These are phyloP conservation scores for Dactylis glomerata DNA, from an alignment of 176 grass and related monocot species.

Conservation along the genomic window DNA sequence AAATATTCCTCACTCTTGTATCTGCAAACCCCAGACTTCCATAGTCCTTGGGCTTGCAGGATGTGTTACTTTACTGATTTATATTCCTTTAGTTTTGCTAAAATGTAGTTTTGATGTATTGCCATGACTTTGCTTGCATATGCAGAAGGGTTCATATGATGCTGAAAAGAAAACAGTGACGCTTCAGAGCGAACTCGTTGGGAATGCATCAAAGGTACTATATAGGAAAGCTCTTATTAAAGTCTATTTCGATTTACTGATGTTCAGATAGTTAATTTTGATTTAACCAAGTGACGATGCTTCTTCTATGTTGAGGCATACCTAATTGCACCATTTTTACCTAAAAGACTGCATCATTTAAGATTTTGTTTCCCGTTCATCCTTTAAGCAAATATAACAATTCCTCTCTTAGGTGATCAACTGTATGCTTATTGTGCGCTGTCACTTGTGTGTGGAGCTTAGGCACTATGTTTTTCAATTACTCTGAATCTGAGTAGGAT, in stretches of 20 bases:
- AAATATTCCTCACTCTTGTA: background rate
- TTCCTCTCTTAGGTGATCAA: background rate
- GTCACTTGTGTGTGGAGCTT: background rate
- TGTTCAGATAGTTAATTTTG: background rate
- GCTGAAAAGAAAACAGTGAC: conserved; percentile 55
- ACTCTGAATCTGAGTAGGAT: background rate
- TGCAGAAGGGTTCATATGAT: conserved; percentile 79
- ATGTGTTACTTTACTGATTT: background rate
- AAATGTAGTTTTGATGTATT: background rate
- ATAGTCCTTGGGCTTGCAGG: background rate
- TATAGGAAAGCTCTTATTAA: background rate
- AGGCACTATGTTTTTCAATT: background rate
- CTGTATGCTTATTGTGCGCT: background rate
- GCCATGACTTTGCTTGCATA: conserved; percentile 5
- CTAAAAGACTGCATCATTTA: background rate
- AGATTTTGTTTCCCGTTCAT: background rate
- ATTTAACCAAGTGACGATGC: background rate
- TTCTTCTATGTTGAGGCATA: background rate
- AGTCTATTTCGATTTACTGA: background rate
- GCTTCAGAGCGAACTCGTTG: conserved; percentile 76
- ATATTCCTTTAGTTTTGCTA: background rate
- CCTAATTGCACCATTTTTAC: background rate
- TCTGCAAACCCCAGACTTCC: background rate
- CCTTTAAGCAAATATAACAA: background rate
- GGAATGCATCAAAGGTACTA: conserved; percentile 86